Conservation (phyloP, 768 basidiomycete genomes). For the Panaeolus cyanescens region DNA sequence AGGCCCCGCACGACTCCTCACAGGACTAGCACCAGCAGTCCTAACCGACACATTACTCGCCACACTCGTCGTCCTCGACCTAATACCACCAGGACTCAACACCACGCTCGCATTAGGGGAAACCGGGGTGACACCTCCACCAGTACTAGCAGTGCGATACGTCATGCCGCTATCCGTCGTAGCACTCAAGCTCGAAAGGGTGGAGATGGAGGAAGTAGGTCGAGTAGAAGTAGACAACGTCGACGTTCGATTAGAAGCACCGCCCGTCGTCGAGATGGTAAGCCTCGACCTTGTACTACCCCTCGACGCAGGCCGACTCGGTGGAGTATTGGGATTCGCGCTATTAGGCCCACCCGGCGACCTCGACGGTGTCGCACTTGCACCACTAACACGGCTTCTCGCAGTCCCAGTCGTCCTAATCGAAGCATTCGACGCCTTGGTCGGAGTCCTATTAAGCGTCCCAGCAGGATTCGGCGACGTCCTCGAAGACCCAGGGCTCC, state of each 20-base stretch:
- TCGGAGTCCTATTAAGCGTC: conserved; percentile 31
- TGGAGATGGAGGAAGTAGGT: conserved; percentile 21
- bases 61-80: conserved; percentile 16
- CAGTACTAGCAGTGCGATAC: conserved; percentile 49
- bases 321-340: conserved; percentile 15
- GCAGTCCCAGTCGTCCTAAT: conserved; percentile 38
- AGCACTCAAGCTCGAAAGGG: conserved; percentile 13
- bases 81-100: conserved; percentile 22
- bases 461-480: conserved; percentile 30
- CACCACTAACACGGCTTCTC: conserved; percentile 13
- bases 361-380: background rate
- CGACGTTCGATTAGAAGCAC: conserved; percentile 16
- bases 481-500: conserved; percentile 1
- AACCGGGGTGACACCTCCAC: conserved; percentile 33
- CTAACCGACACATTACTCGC: conserved; percentile 20
- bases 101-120: conserved; percentile 16
- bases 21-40: conserved; percentile 31
- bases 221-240: conserved; percentile 15
- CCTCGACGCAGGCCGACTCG: conserved; percentile 21
- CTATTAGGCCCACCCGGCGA: conserved; percentile 3
- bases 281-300: conserved; percentile 24
- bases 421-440: conserved; percentile 13
- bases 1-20: conserved; percentile 17
- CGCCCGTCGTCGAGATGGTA: conserved; percentile 14
- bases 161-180: conserved; percentile 21